Evolutionary conservation across 2,329 filamentous ascomycete species (phyloP).

Genomic region (Xylariaceae sp.): DNA sequence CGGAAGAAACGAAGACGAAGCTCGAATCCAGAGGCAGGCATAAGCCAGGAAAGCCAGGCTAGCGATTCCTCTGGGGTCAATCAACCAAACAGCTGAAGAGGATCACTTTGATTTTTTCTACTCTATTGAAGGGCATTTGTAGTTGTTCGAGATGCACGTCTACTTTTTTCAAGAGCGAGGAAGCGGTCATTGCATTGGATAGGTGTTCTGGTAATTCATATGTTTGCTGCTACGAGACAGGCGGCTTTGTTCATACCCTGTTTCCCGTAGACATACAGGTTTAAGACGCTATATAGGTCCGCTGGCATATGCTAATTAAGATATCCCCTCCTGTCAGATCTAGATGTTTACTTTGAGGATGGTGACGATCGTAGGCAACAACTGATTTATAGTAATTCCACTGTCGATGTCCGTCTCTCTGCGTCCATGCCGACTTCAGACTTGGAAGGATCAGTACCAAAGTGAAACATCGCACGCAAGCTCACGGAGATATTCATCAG

Average conservation of each 20-base stretch:
- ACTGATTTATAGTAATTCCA: background rate
- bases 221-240: slow-evolving; percentile 9
- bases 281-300: slow-evolving; percentile 17
- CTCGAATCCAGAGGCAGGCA: slow-evolving; percentile 33
- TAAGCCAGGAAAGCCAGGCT: slow-evolving; percentile 17
- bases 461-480: too few relatives aligned
- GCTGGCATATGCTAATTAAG: slow-evolving; percentile 23
- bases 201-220: slow-evolving; percentile 32
- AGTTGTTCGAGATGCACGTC: slow-evolving; percentile 1
- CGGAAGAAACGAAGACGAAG: slow-evolving; percentile 35
- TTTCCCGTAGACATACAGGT: slow-evolving; percentile 3
- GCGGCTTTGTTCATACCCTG: slow-evolving; percentile 19
- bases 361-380: background rate
- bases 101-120: background rate
- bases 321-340: slow-evolving; percentile 19
- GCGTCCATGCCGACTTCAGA: background rate
- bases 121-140: slow-evolving; percentile 1
- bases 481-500: too few relatives aligned
- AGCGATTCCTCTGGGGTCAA: slow-evolving; percentile 10
- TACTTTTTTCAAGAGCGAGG: slow-evolving; percentile 9
- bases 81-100: slow-evolving; percentile 10
- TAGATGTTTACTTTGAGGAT: background rate
- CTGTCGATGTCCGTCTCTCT: background rate
- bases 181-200: slow-evolving; percentile 35
- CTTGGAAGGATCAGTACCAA: too few relatives aligned